Conservation (phyloP, 2,329 filamentous ascomycete species). For the Verticillium dahliae region DNA sequence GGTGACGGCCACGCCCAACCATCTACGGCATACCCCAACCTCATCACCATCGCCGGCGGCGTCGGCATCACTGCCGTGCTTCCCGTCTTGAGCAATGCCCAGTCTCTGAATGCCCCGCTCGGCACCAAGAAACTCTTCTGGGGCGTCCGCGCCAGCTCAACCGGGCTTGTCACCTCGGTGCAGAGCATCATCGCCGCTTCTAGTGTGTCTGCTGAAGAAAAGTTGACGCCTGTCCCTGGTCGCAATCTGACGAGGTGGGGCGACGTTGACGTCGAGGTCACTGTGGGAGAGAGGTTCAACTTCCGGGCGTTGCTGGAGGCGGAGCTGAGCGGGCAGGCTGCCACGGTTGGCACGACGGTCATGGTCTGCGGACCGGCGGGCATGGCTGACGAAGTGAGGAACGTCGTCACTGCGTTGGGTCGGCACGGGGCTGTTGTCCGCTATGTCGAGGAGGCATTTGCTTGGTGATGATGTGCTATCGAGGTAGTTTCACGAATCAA, state of each 20-base stretch:
- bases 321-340: slow-evolving; percentile 12
- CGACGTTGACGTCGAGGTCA: slow-evolving; percentile 19
- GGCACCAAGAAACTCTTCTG: slow-evolving; percentile 22
- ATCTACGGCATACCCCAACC: slow-evolving; percentile 9
- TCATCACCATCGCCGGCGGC: slow-evolving; percentile 22
- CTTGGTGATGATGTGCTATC: neutral
- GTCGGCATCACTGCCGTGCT: slow-evolving; percentile 23
- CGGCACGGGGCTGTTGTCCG: slow-evolving; percentile 16
- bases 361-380: slow-evolving; percentile 19
- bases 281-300: slow-evolving; percentile 20
- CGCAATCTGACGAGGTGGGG: slow-evolving; percentile 13
- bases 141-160: slow-evolving; percentile 15
- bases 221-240: neutral
- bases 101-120: slow-evolving; percentile 12
- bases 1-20: neutral
- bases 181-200: slow-evolving; percentile 13
- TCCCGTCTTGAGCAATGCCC: slow-evolving; percentile 14
- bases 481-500: neutral
- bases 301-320: slow-evolving; percentile 16
- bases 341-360: slow-evolving; percentile 17
- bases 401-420: slow-evolving; percentile 16
- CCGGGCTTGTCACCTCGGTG: slow-evolving; percentile 16
- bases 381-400: slow-evolving; percentile 22
- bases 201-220: neutral
- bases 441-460: slow-evolving; percentile 15